phyloP scores from a whole-genome alignment of 345 rosid genomes.

The Syzygium grande region DNA sequence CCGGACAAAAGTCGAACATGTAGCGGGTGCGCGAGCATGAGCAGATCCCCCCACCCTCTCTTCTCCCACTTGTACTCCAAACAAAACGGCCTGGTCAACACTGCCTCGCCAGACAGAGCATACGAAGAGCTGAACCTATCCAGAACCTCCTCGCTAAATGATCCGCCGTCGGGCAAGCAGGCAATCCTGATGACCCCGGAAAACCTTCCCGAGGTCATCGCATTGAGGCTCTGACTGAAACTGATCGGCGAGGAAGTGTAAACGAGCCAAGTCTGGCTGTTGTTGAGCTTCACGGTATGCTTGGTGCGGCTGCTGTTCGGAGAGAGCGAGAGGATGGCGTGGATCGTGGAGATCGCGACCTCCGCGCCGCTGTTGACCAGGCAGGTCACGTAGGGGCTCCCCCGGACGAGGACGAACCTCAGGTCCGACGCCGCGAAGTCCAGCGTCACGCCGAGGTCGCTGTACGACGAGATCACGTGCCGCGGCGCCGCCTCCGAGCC shows the following conservation, averaged over 20 bases:
- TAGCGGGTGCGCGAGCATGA: constrained; percentile 88
- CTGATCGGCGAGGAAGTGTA: constrained; percentile 64
- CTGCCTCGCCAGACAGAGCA: constrained; percentile 70
- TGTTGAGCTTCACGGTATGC: constrained; percentile 58
- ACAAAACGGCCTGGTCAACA: constrained; percentile 56
- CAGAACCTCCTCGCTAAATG: constrained; percentile 39
- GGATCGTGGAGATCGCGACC: constrained; percentile 58
- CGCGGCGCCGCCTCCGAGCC: background rate
- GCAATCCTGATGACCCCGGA: constrained; percentile 62
- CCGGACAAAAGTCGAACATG: constrained; percentile 51
- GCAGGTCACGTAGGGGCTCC: constrained; percentile 79
- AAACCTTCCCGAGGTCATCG: constrained; percentile 39
- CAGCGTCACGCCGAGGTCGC: constrained; percentile 74
- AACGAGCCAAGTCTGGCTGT: constrained; percentile 76
- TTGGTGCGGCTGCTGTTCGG: constrained; percentile 45
- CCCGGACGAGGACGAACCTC: constrained; percentile 75
- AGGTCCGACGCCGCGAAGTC: constrained; percentile 66
- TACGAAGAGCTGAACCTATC: constrained; percentile 85
- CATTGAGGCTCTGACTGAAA: constrained; percentile 30
- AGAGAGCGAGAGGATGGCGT: constrained; percentile 57
- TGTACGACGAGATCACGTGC: constrained; percentile 58
- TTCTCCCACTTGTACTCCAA: constrained; percentile 80
- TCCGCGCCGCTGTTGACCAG: constrained; percentile 33
- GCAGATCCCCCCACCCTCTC: constrained; percentile 86
- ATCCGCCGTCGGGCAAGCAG: constrained; percentile 32